Conservation (phyloP, 371 early-diverging fungal species). For the Nematocida ausubeli region DNA sequence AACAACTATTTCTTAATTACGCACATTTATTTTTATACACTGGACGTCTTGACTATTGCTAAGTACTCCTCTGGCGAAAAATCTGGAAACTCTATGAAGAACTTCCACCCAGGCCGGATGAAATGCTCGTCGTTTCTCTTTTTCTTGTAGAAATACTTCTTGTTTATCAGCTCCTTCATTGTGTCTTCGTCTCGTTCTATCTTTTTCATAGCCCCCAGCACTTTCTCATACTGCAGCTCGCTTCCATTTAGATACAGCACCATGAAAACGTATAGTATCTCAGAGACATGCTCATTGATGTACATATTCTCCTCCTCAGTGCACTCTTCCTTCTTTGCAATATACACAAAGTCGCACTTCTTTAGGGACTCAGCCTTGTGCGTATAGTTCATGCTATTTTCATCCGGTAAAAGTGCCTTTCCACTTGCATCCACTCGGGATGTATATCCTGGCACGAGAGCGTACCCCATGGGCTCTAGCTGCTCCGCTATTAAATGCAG, state of each 20-base stretch:
- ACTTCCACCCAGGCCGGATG: slow-evolving; percentile 36
- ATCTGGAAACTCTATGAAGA: slow-evolving; percentile 51
- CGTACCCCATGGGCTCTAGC: slow-evolving; percentile 28
- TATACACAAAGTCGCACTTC: slow-evolving; percentile 34
- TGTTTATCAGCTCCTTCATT: slow-evolving; percentile 1
- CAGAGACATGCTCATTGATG: neutral
- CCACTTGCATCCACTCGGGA: neutral
- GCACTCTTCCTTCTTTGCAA: slow-evolving; percentile 10
- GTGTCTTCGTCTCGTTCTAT: neutral
- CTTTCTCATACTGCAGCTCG: slow-evolving; percentile 15
- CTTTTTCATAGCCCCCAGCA: neutral
- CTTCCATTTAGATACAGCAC: slow-evolving; percentile 30
- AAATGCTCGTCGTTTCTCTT: slow-evolving; percentile 14
- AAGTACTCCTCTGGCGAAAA: slow-evolving; percentile 24
- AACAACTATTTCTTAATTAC: too few species aligned
- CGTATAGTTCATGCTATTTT: neutral
- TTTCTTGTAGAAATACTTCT: slow-evolving; percentile 35
- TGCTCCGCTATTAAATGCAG: slow-evolving; percentile 10
- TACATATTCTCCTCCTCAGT: neutral
- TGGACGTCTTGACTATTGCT: neutral
- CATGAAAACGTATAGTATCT: neutral
- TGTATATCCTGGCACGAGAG: slow-evolving; percentile 1
- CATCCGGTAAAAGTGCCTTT: neutral
- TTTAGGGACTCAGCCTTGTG: slow-evolving; percentile 19
- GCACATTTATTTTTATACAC: neutral